Percentiles rank a stretch among this genome's conserved stretches.
These are phyloP conservation scores for Podila epicladia DNA, from an alignment of 192 early-diverging fungal genomes.

Conservation along the genomic window DNA sequence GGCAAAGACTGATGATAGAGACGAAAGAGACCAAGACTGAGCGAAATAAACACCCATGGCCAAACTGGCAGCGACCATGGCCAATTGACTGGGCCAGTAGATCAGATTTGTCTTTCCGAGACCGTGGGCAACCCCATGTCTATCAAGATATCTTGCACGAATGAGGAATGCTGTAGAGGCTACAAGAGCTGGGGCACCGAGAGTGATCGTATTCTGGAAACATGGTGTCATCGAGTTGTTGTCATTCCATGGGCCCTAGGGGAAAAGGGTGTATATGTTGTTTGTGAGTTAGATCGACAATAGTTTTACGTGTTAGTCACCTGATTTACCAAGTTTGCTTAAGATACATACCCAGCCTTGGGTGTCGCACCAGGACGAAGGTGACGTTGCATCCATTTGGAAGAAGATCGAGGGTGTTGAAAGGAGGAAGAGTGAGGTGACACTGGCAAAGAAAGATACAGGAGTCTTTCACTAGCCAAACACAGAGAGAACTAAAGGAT, in stretches of 20 bases:
- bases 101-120: neutral
- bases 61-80: neutral
- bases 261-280: neutral
- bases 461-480: too few species aligned
- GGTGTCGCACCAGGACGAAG: constrained; percentile 27
- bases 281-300: too few species aligned
- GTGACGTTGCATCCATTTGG: neutral
- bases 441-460: too few species aligned
- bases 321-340: neutral
- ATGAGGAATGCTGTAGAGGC: constrained; percentile 7
- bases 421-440: neutral
- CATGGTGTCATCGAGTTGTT: constrained; percentile 17
- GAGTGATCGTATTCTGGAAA: constrained; percentile 15
- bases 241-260: constrained; percentile 24
- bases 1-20: constrained; percentile 5
- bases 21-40: neutral
- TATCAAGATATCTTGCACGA: constrained; percentile 5
- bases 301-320: neutral
- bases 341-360: constrained; percentile 30
- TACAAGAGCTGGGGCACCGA: constrained; percentile 13
- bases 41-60: neutral
- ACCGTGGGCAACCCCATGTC: constrained; percentile 6
- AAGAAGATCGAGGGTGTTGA: neutral
- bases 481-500: too few species aligned
- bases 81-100: constrained; percentile 28